Percentiles rank a stretch among this genome's conserved stretches.
Conservation (phyloP, 257 asterid species). For the Primulina tabacum region DNA sequence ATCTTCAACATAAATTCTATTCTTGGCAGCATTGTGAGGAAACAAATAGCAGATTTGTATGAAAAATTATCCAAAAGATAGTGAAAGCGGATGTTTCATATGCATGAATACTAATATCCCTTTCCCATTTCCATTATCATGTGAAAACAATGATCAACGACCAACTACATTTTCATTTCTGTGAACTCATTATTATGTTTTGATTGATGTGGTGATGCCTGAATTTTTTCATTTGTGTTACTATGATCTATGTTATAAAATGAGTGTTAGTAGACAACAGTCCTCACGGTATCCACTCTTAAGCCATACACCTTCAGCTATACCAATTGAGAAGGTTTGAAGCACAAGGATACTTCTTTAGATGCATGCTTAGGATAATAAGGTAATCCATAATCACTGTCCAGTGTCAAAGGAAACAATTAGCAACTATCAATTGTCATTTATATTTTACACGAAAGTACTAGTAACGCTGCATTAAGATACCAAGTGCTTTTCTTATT, state of each 20-base stretch:
- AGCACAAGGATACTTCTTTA: neutral
- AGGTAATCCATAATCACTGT: neutral
- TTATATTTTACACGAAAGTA: too few relatives aligned
- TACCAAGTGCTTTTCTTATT: neutral
- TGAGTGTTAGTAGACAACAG: neutral
- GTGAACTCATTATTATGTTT: neutral
- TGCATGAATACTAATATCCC: conserved; percentile 3
- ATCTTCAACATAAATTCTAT: neutral
- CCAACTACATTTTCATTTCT: neutral
- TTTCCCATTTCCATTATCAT: conserved; percentile 4
- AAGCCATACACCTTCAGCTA: neutral
- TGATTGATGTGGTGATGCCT: neutral
- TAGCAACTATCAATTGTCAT: neutral
- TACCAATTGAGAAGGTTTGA: neutral
- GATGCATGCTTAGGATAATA: neutral
- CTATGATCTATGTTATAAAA: neutral
- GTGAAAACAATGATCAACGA: conserved; percentile 4
- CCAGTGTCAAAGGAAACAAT: neutral
- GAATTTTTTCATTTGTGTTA: too few relatives aligned
- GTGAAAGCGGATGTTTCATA: neutral
- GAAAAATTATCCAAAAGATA: conserved; percentile 1
- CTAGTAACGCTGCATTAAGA: neutral
- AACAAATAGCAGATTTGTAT: neutral
- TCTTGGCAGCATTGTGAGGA: neutral
- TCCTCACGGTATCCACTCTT: neutral